Percentiles rank a stretch among this genome's conserved stretches.
Evolutionary conservation across 208 protist species (phyloP).

Genomic region (Eutreptiella sp.): DNA sequence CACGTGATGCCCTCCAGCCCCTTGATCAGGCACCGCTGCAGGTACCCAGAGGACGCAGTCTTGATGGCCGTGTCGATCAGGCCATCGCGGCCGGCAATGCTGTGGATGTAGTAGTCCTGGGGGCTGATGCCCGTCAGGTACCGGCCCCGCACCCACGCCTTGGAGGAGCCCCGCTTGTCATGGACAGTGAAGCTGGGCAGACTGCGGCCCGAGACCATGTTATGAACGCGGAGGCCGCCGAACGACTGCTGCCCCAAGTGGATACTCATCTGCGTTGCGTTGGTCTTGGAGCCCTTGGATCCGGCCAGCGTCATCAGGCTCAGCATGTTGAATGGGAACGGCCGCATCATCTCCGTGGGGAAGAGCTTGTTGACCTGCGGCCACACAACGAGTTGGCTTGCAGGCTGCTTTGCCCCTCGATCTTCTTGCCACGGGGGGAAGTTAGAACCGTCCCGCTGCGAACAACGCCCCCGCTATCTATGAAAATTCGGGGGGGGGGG

Average conservation of each 20-base stretch:
- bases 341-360: slow-evolving; percentile 66
- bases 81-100: slow-evolving; percentile 99
- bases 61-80: slow-evolving; percentile 99
- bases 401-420: slow-evolving; percentile 4
- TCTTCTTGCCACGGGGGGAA: no score
- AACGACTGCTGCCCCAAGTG: slow-evolving; percentile 95
- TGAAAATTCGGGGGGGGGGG: no score
- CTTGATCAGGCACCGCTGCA: slow-evolving; percentile 95
- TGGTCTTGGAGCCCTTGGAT: slow-evolving; percentile 97
- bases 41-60: slow-evolving; percentile 96
- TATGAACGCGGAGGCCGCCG: slow-evolving; percentile 91
- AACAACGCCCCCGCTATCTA: no score
- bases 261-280: slow-evolving; percentile 95
- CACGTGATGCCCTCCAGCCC: slow-evolving; percentile 85
- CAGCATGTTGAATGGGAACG: slow-evolving; percentile 96
- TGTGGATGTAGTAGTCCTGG: slow-evolving; percentile 98
- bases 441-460: no score
- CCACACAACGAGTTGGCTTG: no score
- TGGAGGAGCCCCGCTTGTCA: slow-evolving; percentile 62
- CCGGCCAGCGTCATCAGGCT: slow-evolving; percentile 96
- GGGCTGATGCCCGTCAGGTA: slow-evolving; percentile 99
- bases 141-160: slow-evolving; percentile 79
- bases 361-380: slow-evolving; percentile 53
- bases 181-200: slow-evolving; percentile 78
- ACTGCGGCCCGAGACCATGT: slow-evolving; percentile 94